Evolutionary conservation across 2,329 filamentous ascomycete genomes (phyloP).

Genomic region (Nemania diffusa): DNA sequence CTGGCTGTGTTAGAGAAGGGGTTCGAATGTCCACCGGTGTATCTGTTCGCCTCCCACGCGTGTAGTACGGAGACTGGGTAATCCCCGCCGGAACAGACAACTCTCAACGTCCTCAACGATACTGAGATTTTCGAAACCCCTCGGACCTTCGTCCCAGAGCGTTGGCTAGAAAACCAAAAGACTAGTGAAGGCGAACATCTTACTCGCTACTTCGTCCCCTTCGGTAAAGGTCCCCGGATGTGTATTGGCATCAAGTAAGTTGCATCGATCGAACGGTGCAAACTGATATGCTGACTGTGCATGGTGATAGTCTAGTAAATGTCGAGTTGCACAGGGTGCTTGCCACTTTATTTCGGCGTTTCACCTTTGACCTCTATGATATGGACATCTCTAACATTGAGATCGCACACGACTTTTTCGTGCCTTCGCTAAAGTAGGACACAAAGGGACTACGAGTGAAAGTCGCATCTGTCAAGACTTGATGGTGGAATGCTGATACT

Average conservation of each 20-base stretch:
- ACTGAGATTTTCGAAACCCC: slow-evolving; percentile 8
- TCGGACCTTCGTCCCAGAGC: slow-evolving; percentile 8
- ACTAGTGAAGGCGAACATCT: slow-evolving; percentile 15
- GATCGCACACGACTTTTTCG: slow-evolving; percentile 25
- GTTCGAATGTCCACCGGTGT: slow-evolving; percentile 23
- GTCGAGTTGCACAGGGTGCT: slow-evolving; percentile 17
- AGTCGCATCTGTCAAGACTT: background rate
- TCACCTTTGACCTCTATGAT: slow-evolving; percentile 21
- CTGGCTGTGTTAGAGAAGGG: slow-evolving; percentile 22
- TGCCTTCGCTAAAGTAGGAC: slow-evolving; percentile 20
- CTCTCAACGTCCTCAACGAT: slow-evolving; percentile 21
- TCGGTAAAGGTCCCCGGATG: slow-evolving; percentile 24
- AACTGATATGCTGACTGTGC: background rate
- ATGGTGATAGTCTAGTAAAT: slow-evolving; percentile 8
- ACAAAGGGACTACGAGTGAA: slow-evolving; percentile 21
- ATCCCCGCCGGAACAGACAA: slow-evolving; percentile 24
- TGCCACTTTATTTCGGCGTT: slow-evolving; percentile 23
- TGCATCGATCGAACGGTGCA: background rate
- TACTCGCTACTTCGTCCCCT: slow-evolving; percentile 25
- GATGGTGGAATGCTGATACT: background rate
- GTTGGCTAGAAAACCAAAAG: slow-evolving; percentile 22
- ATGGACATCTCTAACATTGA: slow-evolving; percentile 22
- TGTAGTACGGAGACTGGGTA: slow-evolving; percentile 22
- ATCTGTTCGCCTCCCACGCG: slow-evolving; percentile 24
- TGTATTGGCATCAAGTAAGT: slow-evolving; percentile 25